A percentile compares a stretch with the other conserved stretches of the same genome.
phyloP scores from a whole-genome alignment of 495 filamentous ascomycete genomes.

The Xylaria bambusicola region DNA sequence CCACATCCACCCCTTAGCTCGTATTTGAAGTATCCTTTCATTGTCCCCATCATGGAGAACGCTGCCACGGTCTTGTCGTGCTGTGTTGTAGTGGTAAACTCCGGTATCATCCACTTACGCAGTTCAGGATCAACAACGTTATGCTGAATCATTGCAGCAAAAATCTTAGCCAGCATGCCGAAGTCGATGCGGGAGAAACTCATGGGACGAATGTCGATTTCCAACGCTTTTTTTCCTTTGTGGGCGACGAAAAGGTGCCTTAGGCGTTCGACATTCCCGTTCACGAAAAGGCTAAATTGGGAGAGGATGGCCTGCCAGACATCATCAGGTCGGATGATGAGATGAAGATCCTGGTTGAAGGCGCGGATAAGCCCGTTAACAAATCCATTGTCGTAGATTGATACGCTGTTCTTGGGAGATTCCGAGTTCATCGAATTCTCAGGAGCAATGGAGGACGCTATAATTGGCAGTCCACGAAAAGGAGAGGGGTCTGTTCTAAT shows the following conservation, averaged over 20 bases:
- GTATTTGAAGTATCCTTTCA: conserved; percentile 38
- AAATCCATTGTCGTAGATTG: conserved; percentile 44
- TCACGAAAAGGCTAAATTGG: conserved; percentile 58
- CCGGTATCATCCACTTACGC: conserved; percentile 37
- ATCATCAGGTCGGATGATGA: conserved; percentile 58
- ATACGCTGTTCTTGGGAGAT: not conserved
- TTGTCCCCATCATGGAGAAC: conserved; percentile 44
- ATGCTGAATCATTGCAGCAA: conserved; percentile 25
- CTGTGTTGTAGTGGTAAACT: conserved; percentile 39
- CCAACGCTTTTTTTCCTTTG: conserved; percentile 42
- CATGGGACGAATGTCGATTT: conserved; percentile 28
- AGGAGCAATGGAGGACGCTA: not conserved
- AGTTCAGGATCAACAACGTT: conserved; percentile 30
- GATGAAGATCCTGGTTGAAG: conserved; percentile 54
- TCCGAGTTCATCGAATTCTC: not conserved
- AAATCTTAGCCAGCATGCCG: not conserved
- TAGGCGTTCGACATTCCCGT: conserved; percentile 47
- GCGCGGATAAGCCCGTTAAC: conserved; percentile 49
- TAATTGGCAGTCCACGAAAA: not conserved
- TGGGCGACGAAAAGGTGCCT: conserved; percentile 47
- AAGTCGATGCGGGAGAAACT: conserved; percentile 23
- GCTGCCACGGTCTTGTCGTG: conserved; percentile 36
- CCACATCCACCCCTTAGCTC: conserved; percentile 34
- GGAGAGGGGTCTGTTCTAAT: not conserved
- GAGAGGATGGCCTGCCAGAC: conserved; percentile 60